Evolutionary conservation across 768 basidiomycete genomes (phyloP).

Genomic region (Leccinum olivaceopallidum): DNA sequence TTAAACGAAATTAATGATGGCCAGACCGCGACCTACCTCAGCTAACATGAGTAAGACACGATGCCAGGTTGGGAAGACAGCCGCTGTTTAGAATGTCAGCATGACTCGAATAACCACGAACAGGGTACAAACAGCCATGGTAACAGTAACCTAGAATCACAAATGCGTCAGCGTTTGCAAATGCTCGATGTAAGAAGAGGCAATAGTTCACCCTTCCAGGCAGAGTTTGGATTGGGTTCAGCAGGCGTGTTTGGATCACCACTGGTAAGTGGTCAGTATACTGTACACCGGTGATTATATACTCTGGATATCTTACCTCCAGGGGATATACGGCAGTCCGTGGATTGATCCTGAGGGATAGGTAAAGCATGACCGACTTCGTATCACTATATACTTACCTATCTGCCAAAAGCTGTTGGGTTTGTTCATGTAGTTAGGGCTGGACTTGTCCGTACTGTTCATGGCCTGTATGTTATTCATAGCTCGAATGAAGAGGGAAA

Average conservation of each 20-base stretch:
- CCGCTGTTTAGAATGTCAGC: slow-evolving; percentile 14
- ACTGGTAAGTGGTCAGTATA: slow-evolving; percentile 2
- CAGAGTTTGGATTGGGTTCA: slow-evolving; percentile 1
- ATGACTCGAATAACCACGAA: neutral
- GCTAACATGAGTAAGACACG: slow-evolving; percentile 15
- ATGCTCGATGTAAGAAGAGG: neutral
- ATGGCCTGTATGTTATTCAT: slow-evolving; percentile 8
- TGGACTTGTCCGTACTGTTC: neutral
- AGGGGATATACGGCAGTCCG: slow-evolving; percentile 17
- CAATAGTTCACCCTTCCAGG: slow-evolving; percentile 9
- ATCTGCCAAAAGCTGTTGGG: slow-evolving; percentile 27
- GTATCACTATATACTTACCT: neutral
- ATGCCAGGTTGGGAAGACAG: slow-evolving; percentile 25
- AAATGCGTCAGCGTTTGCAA: slow-evolving; percentile 3
- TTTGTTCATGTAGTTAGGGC: slow-evolving; percentile 11
- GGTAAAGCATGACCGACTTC: neutral
- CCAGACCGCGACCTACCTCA: slow-evolving; percentile 6
- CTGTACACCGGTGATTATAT: neutral
- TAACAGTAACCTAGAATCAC: slow-evolving; percentile 21
- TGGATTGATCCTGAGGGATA: slow-evolving; percentile 14
- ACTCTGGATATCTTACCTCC: slow-evolving; percentile 2
- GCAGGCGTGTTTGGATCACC: slow-evolving; percentile 18
- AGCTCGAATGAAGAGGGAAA: slow-evolving; percentile 23
- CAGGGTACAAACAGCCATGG: slow-evolving; percentile 12
- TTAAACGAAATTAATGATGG: neutral